Base-by-base conservation (phyloP, 2,329 filamentous ascomycete genomes). In the Rhynchosporium graminicola region DNA sequence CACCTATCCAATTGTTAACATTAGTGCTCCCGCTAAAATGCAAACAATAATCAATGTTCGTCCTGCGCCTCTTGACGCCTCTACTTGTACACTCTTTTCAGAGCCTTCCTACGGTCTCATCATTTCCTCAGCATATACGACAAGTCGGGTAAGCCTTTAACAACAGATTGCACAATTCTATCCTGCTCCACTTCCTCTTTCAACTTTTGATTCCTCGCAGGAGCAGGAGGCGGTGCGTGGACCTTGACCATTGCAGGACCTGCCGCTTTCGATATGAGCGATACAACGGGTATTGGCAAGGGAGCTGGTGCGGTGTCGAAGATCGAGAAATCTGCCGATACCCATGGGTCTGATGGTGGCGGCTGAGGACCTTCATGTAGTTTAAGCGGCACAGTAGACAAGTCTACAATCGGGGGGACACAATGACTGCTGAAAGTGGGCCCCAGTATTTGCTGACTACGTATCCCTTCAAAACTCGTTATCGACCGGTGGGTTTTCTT, bases 251-350 rank as follows among this genome's bases (percentile, higher is more conserved):
- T 50, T 26, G 57, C 63, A 43, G 59, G 45, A 6, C 36, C 29
- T 29, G 42, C 45, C n/a, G 57, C 10, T 43, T 50, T 51, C 33
- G 43, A 15, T 31, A 45, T 31, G 15, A 62, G 26, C 28, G 43
- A n/a, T 51, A 58, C 38, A 33, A 54, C 7, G 12, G 20, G 15
- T n/a, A 43, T 33, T 20, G 46, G 52, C 59, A 51, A 43, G 36
- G 65, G 52, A 42, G 57, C 47, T 12, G 67, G 57, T 29, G 54
- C 36, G 10, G 67, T 50, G 10, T 76, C 74, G 54, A 76, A 76
- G 51, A 76, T 71, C 20, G 75, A 76, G 62, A 76, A 74, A 66
- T 76, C 75, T 29, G 69, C 72, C 33, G 67, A 71, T 12, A 72
- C 71, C 75, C 75, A 76, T 9, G 73, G 69, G 62, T 75, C 73